Evolutionary conservation across 768 basidiomycete species (phyloP), one percentile per base, ranked within the genome.

Genomic region (Tubosaeta sp.): DNA sequence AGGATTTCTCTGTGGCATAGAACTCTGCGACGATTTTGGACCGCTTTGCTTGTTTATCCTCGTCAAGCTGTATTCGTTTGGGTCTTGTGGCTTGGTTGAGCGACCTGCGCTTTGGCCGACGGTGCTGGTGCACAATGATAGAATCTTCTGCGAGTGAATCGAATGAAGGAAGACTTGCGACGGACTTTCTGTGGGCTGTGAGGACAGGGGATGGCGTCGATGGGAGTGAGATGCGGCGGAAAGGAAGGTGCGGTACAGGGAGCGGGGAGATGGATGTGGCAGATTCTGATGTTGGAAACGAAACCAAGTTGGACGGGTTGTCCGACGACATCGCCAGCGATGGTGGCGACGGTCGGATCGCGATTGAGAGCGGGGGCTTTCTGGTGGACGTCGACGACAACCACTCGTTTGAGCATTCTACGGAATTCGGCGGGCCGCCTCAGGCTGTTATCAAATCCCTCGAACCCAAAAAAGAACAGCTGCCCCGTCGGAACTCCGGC

Each of bases 21-120:
- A 94, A 86, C 64, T 94, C 91, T 41, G 81, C 75, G n/a, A 91
- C 75, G 34, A 93, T 76, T 66, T 82, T 88, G 42, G 77, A 70
- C 45, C 85, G 73, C 65, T 85, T 92, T 37, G 70, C 69, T 42
- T 78, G 74, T 44, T 70, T 71, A 43, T 76, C 74, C 45, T 81
- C 76, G 60, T 83, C 75, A 1, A 71, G 59, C 12, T 75, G 76
- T 52, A 70, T 74, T 17, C 68, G 58, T 47, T 58, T 73, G 22
- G 64, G 32, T 31, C 56, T 54, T 29, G 58, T 44, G 10, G 50
- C 35, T 6, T 54, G 62, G 31, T 68, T 70, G 14, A 68, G 62
- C 58, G 67, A 68, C 66, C 68, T 69, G 64, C 66, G 68, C 67
- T 66, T 68, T 26, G 37, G 22, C 64, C 71, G 50, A 72, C 73